Evolutionary conservation across 495 filamentous ascomycete genomes (phyloP), one percentile per base, ranked within the genome.

Genomic region (Pyronema domesticum): DNA sequence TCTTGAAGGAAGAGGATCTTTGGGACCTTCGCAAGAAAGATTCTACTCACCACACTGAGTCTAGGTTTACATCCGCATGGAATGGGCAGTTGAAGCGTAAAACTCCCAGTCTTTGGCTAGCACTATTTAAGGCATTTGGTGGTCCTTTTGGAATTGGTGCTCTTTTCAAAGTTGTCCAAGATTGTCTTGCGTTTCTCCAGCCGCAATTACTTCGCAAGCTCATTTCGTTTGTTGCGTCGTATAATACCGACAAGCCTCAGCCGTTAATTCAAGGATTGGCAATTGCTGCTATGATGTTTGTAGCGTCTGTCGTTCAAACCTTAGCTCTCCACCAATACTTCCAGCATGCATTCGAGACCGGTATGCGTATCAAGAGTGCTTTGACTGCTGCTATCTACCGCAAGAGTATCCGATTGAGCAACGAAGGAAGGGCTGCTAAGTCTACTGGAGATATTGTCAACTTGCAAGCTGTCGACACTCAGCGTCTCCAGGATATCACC

Each of bases 361-460:
- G 93, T 19, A 96, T 99, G 91, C 79, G 86, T 9, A 86, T 96
- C 68, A 95, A 93, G 68, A 83, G 86, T 33, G 76, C 85, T 17
- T 65, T 99, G 60, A 93, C 86, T 8, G 83, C 88, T 0, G 76
- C 89, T 51, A 95, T 96, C 56, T 99, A 95, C 64, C 75, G 81
- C 43, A 99, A 99, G 69, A 81, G 86, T 0, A 74, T 95, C 64
- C 82, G 77, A 50, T 74, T 99, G 9, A 94, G 88, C 0, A 95
- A 93, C 61, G 93, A 99, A 69, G 93, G 89, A 13, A 76, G 89
- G 42, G 75, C 84, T n/a, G 63, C 79, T 18, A 95, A 96, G 69
- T 86, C 87, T 3, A 96, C 93, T 1, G 93, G 93, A 46, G 93
- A 99, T 67, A 95, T 96, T 68, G 93, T 99, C 60, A 99, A 96